Evolutionary conservation across 202 grass and related monocot species (phyloP), one percentile per base, ranked within the genome.

Genomic region (Saccharum hybrid): DNA sequence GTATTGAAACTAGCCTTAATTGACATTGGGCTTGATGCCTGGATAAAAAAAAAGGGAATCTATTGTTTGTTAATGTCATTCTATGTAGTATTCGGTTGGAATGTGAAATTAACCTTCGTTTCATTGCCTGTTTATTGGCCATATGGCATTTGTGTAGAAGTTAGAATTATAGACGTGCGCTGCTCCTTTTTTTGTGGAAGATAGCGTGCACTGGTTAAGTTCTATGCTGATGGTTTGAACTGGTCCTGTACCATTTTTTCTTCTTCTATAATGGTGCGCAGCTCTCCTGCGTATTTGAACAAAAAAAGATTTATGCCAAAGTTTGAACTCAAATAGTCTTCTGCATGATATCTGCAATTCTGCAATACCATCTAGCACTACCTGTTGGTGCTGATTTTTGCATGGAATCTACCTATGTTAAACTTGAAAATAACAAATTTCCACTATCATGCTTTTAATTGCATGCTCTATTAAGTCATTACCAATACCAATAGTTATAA

Each of bases 1-100:
- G 19, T 65, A 76, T 90, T 36, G 65, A 54, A 83, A 66, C 15
- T 37, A 42, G 43, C 21, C 4, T 40, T 84, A 69, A 39, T 82
- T 80, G 28, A 18, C 19, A 41, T 7, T 63, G 8, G 30, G 38
- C 38, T 71, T 80, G 40, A 38, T 80, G 31, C 71, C 10, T 37
- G 74, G 59, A 63, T 31, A 54, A 0, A 51, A 18, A 22, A 46
- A 48, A 62, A 72, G 51, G 10, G 2, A 62, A 49, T 54, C 33
- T 28, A 8, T 63, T 26, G 12, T 30, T 64, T 71, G 11, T 84
- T 34, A 62, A 34, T 56, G 43, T 68, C 48, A 63, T 74, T 57
- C 43, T 52, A 8, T 74, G 61, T 23, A 66, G 22, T 72, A 46
- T 30, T 71, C 0, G 65, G 56, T 77, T 72, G 76, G 71, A 75